Conservation (phyloP, 371 early-diverging fungal genomes). For the Mortierella sp. region DNA sequence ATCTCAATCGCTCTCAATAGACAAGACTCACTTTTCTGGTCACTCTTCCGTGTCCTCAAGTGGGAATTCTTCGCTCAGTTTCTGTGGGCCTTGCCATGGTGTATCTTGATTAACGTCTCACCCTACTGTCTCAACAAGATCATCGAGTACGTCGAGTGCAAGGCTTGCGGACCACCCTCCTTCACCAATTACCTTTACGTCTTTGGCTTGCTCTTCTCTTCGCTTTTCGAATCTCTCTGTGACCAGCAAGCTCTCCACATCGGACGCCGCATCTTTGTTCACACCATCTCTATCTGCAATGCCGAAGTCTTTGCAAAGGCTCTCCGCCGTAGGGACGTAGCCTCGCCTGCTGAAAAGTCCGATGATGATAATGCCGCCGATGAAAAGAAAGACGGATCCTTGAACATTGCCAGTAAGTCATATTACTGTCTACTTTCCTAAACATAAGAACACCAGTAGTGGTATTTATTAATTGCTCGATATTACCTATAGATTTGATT, state of each 20-base stretch:
- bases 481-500: constrained; percentile 52
- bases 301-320: constrained; percentile 72
- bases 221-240: constrained; percentile 60
- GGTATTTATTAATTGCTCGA: neutral
- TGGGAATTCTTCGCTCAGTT: constrained; percentile 58
- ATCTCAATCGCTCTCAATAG: constrained; percentile 5
- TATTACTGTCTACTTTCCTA: neutral
- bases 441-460: neutral
- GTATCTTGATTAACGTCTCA: constrained; percentile 65
- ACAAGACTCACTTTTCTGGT: constrained; percentile 38
- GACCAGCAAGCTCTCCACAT: constrained; percentile 68
- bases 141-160: constrained; percentile 66
- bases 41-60: constrained; percentile 56
- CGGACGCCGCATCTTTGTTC: constrained; percentile 66
- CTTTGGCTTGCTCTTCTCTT: constrained; percentile 68
- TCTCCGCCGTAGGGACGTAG: constrained; percentile 66
- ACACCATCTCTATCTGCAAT: constrained; percentile 69
- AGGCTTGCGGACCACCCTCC: constrained; percentile 38
- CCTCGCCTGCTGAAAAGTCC: constrained; percentile 44
- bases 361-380: constrained; percentile 23
- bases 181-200: constrained; percentile 68
- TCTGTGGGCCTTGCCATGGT: constrained; percentile 64
- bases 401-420: constrained; percentile 49
- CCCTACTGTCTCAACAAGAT: constrained; percentile 70
- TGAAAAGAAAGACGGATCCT: constrained; percentile 59